Evolutionary conservation across 257 asterid species (phyloP).

Genomic region (Schizonepeta tenuifolia): DNA sequence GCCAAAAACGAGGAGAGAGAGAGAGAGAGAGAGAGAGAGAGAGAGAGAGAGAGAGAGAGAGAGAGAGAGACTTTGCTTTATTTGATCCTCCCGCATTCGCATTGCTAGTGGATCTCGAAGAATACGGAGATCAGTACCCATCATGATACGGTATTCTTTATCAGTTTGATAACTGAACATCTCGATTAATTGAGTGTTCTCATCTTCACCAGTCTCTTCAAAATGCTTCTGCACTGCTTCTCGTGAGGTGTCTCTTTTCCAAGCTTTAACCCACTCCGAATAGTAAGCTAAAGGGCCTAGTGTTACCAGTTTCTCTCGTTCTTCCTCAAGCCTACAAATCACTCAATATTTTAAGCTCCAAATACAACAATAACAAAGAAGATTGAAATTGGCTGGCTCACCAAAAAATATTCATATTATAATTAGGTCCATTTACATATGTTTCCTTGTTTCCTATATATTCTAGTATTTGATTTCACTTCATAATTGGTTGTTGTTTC

Average conservation of each 20-base stretch:
- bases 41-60: slow-evolving; percentile 15
- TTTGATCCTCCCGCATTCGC: slow-evolving; percentile 93
- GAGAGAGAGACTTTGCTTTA: slow-evolving; percentile 71
- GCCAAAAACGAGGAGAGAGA: background rate
- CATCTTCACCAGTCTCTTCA: slow-evolving; percentile 98
- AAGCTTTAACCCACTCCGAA: slow-evolving; percentile 90
- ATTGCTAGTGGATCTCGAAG: slow-evolving; percentile 92
- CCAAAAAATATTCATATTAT: background rate
- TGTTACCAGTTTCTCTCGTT: slow-evolving; percentile 63
- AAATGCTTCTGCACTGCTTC: slow-evolving; percentile 89
- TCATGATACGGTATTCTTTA: slow-evolving; percentile 90
- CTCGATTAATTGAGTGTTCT: slow-evolving; percentile 74
- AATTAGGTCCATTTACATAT: background rate
- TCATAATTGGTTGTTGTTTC: background rate
- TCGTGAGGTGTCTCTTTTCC: slow-evolving; percentile 83
- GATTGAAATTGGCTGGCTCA: background rate
- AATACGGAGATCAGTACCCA: slow-evolving; percentile 88
- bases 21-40: background rate
- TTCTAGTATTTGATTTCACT: background rate
- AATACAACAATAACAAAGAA: background rate
- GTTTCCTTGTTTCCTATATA: background rate
- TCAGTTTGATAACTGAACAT: slow-evolving; percentile 90
- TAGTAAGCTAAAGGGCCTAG: slow-evolving; percentile 85
- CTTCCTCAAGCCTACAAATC: slow-evolving; percentile 70
- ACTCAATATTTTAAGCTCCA: slow-evolving; percentile 32